phyloP scores from a whole-genome alignment of 2,329 filamentous ascomycete genomes.

The Septoria petroselini region DNA sequence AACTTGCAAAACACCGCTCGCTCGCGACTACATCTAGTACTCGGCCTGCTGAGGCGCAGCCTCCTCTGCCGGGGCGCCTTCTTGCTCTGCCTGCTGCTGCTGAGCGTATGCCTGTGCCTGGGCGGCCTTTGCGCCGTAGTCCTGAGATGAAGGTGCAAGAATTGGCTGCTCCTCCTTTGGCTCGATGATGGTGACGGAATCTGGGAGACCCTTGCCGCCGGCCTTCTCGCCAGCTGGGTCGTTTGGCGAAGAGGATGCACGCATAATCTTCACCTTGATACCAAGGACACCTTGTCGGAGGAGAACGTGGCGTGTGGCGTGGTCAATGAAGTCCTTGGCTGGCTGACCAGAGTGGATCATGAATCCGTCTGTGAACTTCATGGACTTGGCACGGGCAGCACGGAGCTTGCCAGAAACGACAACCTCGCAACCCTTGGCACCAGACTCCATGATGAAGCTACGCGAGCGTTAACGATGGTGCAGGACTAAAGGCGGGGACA shows the following conservation, averaged over 20 bases:
- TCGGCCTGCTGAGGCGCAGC: conserved; percentile 18
- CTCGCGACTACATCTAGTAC: conserved; percentile 15
- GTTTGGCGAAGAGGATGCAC: conserved; percentile 62
- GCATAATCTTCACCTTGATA: conserved; percentile 99
- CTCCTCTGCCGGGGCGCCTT: conserved; percentile 27
- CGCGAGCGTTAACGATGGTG: not conserved
- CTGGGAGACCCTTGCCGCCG: conserved; percentile 93
- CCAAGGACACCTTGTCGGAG: conserved; percentile 99
- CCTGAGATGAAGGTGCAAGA: conserved; percentile 92
- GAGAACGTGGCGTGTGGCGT: conserved; percentile 96
- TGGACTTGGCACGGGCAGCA: conserved; percentile 98
- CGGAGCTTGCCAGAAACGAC: conserved; percentile 99
- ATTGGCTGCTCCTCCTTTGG: conserved; percentile 98
- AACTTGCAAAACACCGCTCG: conserved; percentile 11
- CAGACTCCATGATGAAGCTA: conserved; percentile 97
- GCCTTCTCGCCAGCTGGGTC: conserved; percentile 99
- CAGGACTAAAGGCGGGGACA: too few species aligned
- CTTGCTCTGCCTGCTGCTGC: conserved; percentile 48
- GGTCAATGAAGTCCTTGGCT: conserved; percentile 99
- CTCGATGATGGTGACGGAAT: conserved; percentile 99
- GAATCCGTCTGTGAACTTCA: conserved; percentile 99
- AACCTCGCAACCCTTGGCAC: conserved; percentile 99
- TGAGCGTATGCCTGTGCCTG: conserved; percentile 61
- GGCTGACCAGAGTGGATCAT: conserved; percentile 99
- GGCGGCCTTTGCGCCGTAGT: conserved; percentile 92